These are phyloP conservation scores for Chlamydomonas reinhardtii DNA, from an alignment of 163 green algal genomes.

Conservation along the genomic window DNA sequence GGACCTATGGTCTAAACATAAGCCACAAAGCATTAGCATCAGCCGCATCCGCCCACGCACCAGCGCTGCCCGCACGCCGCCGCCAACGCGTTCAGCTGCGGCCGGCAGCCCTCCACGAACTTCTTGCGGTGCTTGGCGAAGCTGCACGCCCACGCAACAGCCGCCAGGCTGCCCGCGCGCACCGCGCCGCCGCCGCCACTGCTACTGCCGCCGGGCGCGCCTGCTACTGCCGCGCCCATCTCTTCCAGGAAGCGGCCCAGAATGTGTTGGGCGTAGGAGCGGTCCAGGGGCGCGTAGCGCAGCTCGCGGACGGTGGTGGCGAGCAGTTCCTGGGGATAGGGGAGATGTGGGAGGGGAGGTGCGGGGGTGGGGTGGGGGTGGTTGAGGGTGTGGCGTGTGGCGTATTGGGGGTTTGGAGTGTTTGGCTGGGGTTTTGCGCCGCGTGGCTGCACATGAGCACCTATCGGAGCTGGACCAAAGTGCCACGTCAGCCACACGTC, in stretches of 20 bases:
- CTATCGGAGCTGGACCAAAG: no score
- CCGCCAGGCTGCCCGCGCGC: constrained; percentile 28
- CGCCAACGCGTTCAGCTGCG: neutral
- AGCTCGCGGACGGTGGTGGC: constrained; percentile 33
- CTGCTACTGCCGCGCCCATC: neutral
- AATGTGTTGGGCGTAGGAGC: constrained; percentile 12
- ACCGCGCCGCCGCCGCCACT: neutral
- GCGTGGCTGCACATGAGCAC: no score
- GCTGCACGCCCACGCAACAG: constrained; percentile 25
- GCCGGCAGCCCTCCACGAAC: constrained; percentile 16
- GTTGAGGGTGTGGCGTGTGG: neutral
- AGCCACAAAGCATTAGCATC: no score
- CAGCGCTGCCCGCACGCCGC: constrained; percentile 9
- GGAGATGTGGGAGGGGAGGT: no score
- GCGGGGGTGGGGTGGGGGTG: neutral
- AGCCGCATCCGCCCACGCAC: neutral
- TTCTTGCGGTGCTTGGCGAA: constrained; percentile 42
- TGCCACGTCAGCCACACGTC: no score
- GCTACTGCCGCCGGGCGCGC: neutral
- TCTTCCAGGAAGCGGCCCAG: constrained; percentile 29
- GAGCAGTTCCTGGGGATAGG: constrained; percentile 16
- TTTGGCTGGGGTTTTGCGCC: no score
- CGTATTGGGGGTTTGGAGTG: neutral
- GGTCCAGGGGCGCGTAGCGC: constrained; percentile 36
- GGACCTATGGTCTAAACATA: no score